Conservation (phyloP, 192 early-diverging fungal species). For the Lunasporangiospora selenospora region DNA sequence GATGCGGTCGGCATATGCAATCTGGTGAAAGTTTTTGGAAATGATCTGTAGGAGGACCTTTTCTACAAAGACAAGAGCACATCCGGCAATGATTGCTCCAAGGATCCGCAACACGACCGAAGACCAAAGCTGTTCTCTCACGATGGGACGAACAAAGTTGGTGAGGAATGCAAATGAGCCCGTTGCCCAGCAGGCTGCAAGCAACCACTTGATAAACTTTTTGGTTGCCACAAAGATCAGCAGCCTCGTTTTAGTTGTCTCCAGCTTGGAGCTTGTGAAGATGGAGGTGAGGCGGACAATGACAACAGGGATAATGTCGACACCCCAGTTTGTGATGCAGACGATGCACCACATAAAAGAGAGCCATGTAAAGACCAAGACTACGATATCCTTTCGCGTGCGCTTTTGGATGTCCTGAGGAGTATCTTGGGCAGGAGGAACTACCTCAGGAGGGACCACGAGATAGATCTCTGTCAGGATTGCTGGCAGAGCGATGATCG, state of each 20-base stretch:
- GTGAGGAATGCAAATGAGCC: conserved; percentile 62
- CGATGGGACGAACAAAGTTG: conserved; percentile 51
- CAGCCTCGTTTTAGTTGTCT: conserved; percentile 59
- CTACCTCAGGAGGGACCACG: conserved; percentile 23
- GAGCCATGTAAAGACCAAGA: conserved; percentile 57
- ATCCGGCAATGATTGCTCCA: conserved; percentile 54
- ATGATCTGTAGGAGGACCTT: conserved; percentile 69
- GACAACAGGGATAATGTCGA: conserved; percentile 61
- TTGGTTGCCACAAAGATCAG: conserved; percentile 63
- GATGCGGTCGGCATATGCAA: conserved; percentile 70
- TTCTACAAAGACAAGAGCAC: conserved; percentile 58
- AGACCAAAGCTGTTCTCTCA: conserved; percentile 52
- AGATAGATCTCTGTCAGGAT: conserved; percentile 56
- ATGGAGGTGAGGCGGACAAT: conserved; percentile 56
- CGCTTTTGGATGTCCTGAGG: conserved; percentile 53
- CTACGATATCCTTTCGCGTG: conserved; percentile 52
- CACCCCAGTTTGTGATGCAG: conserved; percentile 46
- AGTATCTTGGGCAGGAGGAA: conserved; percentile 34
- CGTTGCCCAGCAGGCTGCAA: conserved; percentile 56
- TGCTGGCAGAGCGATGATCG: conserved; percentile 58
- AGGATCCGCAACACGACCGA: conserved; percentile 63
- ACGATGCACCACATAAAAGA: conserved; percentile 55
- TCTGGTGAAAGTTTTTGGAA: conserved; percentile 69
- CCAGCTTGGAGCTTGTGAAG: conserved; percentile 49
- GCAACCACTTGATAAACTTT: conserved; percentile 61